A percentile compares a stretch with the other conserved stretches of the same genome.
phyloP scores from a whole-genome alignment of 352 stramenopile species.

The Globisporangium camurandrum region DNA sequence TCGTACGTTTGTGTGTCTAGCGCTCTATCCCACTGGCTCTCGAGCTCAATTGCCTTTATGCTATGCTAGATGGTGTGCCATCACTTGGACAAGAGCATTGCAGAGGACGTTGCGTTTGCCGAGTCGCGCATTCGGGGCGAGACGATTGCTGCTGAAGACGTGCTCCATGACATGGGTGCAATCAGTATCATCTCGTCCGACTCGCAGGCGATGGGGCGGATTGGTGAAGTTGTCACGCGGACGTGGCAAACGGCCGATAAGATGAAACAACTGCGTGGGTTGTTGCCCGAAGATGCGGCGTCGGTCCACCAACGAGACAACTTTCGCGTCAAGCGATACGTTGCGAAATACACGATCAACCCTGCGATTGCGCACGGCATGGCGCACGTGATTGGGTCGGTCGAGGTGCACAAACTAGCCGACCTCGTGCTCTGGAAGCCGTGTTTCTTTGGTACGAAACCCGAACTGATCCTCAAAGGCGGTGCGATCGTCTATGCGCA shows the following conservation, averaged over 20 bases:
- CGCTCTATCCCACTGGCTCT: neutral
- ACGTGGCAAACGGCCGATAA: slow-evolving; percentile 98
- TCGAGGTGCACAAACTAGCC: slow-evolving; percentile 91
- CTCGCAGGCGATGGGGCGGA: slow-evolving; percentile 95
- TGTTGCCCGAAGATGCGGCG: slow-evolving; percentile 78
- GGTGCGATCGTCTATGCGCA: slow-evolving; percentile 91
- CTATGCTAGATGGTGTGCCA: slow-evolving; percentile 93
- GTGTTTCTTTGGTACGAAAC: slow-evolving; percentile 93
- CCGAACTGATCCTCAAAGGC: slow-evolving; percentile 96
- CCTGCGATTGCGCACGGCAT: slow-evolving; percentile 95
- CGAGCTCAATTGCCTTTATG: neutral
- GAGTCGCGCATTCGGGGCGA: slow-evolving; percentile 95
- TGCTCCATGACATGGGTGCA: slow-evolving; percentile 96
- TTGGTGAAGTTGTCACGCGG: slow-evolving; percentile 94
- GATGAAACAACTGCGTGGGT: slow-evolving; percentile 93
- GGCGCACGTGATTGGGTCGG: slow-evolving; percentile 91
- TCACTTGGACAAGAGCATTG: slow-evolving; percentile 94
- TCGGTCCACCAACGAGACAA: slow-evolving; percentile 83
- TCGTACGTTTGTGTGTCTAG: slow-evolving; percentile 28
- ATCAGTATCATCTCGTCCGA: slow-evolving; percentile 96
- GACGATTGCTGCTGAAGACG: slow-evolving; percentile 96
- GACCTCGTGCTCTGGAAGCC: slow-evolving; percentile 95
- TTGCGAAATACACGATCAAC: slow-evolving; percentile 99
- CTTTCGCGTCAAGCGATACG: slow-evolving; percentile 91
- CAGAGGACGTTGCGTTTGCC: slow-evolving; percentile 97